Conservation (phyloP, 164 flowering plant species). For the Magnolia changhungtana region DNA sequence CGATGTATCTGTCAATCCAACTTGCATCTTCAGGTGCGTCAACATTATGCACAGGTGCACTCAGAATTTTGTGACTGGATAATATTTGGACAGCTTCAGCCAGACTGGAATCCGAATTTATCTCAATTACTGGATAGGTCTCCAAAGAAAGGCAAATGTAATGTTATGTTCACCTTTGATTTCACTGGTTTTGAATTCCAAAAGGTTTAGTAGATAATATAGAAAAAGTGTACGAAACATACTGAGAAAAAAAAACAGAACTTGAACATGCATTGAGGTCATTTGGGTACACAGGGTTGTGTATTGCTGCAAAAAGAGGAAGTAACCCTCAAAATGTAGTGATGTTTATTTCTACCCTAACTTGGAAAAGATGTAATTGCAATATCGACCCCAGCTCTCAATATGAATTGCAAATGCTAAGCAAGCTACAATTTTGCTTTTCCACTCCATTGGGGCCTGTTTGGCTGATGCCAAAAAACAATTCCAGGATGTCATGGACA, state of each 20-base stretch:
- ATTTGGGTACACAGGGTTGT: neutral
- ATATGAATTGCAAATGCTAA: no score
- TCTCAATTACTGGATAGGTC: conserved; percentile 64
- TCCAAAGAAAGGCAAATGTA: neutral
- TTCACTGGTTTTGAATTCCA: neutral
- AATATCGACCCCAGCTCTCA: no score
- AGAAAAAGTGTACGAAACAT: neutral
- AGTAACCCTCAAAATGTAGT: no score
- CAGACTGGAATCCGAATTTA: conserved; percentile 72
- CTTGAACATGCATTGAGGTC: neutral
- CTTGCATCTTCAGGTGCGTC: conserved; percentile 87
- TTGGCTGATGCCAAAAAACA: no score
- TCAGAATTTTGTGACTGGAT: conserved; percentile 63
- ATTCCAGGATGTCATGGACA: no score
- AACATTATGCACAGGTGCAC: conserved; percentile 90
- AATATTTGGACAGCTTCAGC: conserved; percentile 85
- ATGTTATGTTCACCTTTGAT: neutral
- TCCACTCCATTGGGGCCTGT: no score
- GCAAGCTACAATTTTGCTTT: no score
- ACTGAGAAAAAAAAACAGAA: neutral
- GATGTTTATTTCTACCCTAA: no score
- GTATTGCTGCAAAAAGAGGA: no score
- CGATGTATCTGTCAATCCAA: conserved; percentile 95
- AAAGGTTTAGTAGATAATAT: neutral
- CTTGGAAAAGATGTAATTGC: no score